Base-by-base conservation (phyloP, 345 rosid genomes). In the Eucalyptus marginata region DNA sequence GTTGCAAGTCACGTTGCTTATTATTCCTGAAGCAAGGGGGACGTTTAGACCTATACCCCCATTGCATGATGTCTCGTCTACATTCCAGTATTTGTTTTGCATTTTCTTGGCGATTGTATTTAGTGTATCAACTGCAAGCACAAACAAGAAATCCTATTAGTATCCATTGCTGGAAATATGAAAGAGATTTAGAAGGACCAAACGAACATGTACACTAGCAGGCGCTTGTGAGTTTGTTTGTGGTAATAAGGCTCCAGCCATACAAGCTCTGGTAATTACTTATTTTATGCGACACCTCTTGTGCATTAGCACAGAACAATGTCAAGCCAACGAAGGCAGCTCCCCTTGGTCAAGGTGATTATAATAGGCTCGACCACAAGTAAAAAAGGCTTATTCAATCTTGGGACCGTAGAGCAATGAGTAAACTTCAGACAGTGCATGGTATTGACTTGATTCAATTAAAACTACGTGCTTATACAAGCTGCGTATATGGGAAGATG, bases 111-210 rank as follows among this genome's bases (percentile, higher is more conserved):
- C 89, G n/a, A 96, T 93, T 29, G 94, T 92, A 87, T 88, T 88
- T n/a, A 96, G 93, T 54, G 91, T 90, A 92, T 93, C 56, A 84
- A 94, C 98, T 96, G 94, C 80, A n/a, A 88, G 29, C n/a, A 68
- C 27, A 64, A 36, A 64, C 64, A 59, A 50, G 43, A 50, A 86
- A 58, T 54, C 62, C 27, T 25, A 44, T 50, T 7, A 25, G 12
- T 9, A 84, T 27, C 18, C 54, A 84, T 84, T 84, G 10, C 86
- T 14, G 18, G 18, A 64, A 64, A 64, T 4, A n/a, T 64, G 36
- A 64, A 64, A 64, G 76, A 64, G 76, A 64, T 64, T 64, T 64
- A 64, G 36, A 64, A 64, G 76, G 76, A n/a, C 36, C 76, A 64
- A 64, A 64, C 10, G 36, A 64, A 14, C 40, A 64, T 13, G 76